A percentile compares a stretch with the other conserved stretches of the same genome.
Conservation (phyloP, 2,329 filamentous ascomycete genomes). For the Paecilomyces sp. region DNA sequence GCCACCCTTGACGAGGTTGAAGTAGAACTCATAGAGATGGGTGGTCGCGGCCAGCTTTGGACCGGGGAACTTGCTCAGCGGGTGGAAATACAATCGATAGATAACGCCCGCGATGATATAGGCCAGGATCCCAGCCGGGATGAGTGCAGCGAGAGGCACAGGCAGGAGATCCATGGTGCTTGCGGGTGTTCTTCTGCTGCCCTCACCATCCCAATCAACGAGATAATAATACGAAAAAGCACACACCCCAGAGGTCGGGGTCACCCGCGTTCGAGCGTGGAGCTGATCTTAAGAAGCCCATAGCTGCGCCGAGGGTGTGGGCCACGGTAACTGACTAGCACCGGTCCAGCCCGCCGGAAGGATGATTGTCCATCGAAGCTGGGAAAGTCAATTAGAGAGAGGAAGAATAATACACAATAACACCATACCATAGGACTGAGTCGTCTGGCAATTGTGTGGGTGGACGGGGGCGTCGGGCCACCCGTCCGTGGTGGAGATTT, state of each 20-base stretch:
- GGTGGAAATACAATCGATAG: constrained; percentile 27
- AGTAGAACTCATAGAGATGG: constrained; percentile 27
- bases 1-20: constrained; percentile 24
- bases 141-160: background rate
- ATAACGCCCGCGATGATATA: constrained; percentile 8
- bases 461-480: background rate
- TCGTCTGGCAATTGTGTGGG: no score
- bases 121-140: background rate
- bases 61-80: constrained; percentile 24
- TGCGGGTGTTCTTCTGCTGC: background rate
- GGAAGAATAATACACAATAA: background rate
- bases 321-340: background rate
- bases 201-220: background rate
- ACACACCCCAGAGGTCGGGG: background rate
- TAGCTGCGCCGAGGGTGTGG: background rate
- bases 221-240: background rate
- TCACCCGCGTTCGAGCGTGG: background rate
- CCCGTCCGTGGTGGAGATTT: background rate
- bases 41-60: constrained; percentile 24
- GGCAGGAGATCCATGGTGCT: background rate
- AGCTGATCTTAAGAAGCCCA: background rate
- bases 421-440: no score
- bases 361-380: background rate
- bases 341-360: background rate
- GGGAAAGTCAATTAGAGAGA: background rate